These are phyloP conservation scores for Xylaria bambusicola DNA, from an alignment of 495 filamentous ascomycete species.

Conservation along the genomic window DNA sequence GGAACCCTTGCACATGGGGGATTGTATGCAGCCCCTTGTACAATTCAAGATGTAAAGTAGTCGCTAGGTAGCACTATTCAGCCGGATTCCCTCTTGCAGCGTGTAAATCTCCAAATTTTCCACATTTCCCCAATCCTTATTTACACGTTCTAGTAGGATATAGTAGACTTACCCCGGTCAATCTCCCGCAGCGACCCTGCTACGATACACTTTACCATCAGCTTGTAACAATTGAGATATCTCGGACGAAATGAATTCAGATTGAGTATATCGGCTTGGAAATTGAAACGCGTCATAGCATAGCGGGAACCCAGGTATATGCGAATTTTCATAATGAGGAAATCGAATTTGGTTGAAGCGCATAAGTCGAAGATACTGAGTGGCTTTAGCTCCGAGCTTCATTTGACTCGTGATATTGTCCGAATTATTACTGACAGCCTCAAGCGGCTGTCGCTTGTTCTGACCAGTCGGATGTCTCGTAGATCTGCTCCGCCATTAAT, in stretches of 20 bases:
- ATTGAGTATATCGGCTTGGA: neutral
- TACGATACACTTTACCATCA: too few species aligned
- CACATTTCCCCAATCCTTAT: slow-evolving; percentile 14
- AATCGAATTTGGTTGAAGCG: neutral
- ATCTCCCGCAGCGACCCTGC: too few species aligned
- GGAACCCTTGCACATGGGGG: slow-evolving; percentile 4
- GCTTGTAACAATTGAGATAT: neutral
- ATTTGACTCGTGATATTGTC: slow-evolving; percentile 22
- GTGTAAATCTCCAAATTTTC: slow-evolving; percentile 8
- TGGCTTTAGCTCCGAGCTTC: slow-evolving; percentile 6
- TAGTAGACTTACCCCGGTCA: neutral
- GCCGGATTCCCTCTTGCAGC: slow-evolving; percentile 4
- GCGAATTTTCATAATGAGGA: neutral
- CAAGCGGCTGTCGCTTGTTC: slow-evolving; percentile 35
- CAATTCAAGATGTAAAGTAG: neutral
- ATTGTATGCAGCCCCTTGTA: slow-evolving; percentile 4
- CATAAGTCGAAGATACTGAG: neutral
- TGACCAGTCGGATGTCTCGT: slow-evolving; percentile 30
- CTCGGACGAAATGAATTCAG: neutral
- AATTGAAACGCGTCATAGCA: neutral
- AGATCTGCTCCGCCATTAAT: slow-evolving; percentile 25
- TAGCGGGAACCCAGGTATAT: neutral
- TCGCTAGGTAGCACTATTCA: slow-evolving; percentile 9
- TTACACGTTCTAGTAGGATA: neutral
- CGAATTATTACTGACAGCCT: slow-evolving; percentile 22